Conservation (phyloP, 2,329 filamentous ascomycete genomes). For the Capronia epimyces region DNA sequence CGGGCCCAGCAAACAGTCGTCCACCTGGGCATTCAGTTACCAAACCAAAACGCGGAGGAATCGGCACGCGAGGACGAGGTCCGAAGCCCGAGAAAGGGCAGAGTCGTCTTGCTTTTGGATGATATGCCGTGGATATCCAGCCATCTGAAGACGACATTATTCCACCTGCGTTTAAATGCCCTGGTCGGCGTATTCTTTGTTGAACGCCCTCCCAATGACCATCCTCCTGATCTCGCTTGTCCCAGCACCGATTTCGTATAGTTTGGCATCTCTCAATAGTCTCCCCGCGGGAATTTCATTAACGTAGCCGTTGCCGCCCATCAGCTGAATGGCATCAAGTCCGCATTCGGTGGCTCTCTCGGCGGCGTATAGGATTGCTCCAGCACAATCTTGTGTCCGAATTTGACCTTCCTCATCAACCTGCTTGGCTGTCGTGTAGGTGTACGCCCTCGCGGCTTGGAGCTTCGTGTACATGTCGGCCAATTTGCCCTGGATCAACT, state of each 20-base stretch:
- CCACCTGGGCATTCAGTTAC: slow-evolving; percentile 14
- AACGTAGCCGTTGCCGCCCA: slow-evolving; percentile 93
- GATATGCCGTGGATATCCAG: not conserved
- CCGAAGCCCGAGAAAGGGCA: slow-evolving; percentile 26
- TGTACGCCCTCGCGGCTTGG: slow-evolving; percentile 77
- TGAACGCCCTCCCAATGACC: slow-evolving; percentile 89
- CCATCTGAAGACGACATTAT: not conserved
- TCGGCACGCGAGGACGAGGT: slow-evolving; percentile 16
- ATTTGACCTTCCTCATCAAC: slow-evolving; percentile 72
- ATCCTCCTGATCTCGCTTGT: slow-evolving; percentile 91
- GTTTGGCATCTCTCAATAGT: slow-evolving; percentile 68
- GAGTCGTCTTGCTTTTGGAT: slow-evolving; percentile 28
- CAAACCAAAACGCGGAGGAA: slow-evolving; percentile 21
- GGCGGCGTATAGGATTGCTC: slow-evolving; percentile 86
- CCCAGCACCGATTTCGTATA: slow-evolving; percentile 96
- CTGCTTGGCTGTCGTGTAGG: slow-evolving; percentile 70
- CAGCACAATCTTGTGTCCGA: slow-evolving; percentile 86
- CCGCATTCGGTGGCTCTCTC: slow-evolving; percentile 83
- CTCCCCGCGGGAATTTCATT: slow-evolving; percentile 91
- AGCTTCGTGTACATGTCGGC: slow-evolving; percentile 98
- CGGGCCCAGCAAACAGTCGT: slow-evolving; percentile 23
- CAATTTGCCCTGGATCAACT: slow-evolving; percentile 85
- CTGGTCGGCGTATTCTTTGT: slow-evolving; percentile 64
- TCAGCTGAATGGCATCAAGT: slow-evolving; percentile 81
- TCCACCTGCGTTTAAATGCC: slow-evolving; percentile 13